A percentile compares a stretch with the other conserved stretches of the same genome.
Evolutionary conservation across 176 grass and related monocot genomes (phyloP).

Genomic region (Carex cristatella): DNA sequence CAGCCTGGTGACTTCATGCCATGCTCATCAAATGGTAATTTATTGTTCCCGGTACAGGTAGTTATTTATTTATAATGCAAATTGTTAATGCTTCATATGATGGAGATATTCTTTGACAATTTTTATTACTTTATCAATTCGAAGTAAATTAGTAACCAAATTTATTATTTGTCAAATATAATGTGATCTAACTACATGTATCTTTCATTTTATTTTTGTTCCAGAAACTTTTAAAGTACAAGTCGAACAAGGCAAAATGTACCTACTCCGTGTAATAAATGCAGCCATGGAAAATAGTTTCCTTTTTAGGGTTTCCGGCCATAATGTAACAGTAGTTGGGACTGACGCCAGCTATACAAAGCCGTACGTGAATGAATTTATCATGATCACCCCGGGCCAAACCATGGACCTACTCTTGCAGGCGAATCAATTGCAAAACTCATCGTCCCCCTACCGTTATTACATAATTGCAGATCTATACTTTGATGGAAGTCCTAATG

Average conservation of each 20-base stretch:
- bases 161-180: neutral
- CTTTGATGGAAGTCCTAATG: slow-evolving; percentile 16
- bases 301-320: slow-evolving; percentile 61
- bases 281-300: slow-evolving; percentile 50
- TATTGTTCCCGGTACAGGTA: neutral
- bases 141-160: neutral
- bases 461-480: slow-evolving; percentile 42
- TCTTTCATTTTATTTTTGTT: neutral
- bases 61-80: neutral
- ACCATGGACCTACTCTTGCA: slow-evolving; percentile 75
- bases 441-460: slow-evolving; percentile 39
- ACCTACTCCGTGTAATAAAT: slow-evolving; percentile 61
- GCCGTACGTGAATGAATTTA: slow-evolving; percentile 54
- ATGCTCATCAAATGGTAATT: slow-evolving; percentile 16
- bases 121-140: neutral
- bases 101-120: too few relatives aligned
- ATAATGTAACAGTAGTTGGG: slow-evolving; percentile 71
- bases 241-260: slow-evolving; percentile 47
- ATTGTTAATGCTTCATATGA: too few relatives aligned
- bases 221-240: slow-evolving; percentile 24
- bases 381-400: slow-evolving; percentile 70
- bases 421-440: neutral
- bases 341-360: slow-evolving; percentile 65
- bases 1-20: slow-evolving; percentile 10
- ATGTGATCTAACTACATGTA: neutral